Evolutionary conservation across 371 early-diverging fungal species (phyloP).

Genomic region (Syncephalastrum contaminatum): DNA sequence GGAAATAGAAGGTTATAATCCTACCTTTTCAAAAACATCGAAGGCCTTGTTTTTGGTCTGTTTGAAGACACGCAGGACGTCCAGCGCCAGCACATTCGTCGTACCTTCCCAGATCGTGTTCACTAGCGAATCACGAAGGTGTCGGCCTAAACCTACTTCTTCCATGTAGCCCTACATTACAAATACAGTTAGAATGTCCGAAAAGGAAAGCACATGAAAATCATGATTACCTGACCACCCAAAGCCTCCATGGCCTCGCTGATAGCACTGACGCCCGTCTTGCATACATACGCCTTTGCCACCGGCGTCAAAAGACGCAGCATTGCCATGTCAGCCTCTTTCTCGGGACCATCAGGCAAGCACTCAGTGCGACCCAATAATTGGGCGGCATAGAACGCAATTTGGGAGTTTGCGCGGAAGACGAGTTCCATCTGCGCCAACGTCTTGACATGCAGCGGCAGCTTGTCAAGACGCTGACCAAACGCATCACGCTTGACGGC

Average conservation of each 20-base stretch:
- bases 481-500: constrained; percentile 53
- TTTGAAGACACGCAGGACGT: constrained; percentile 60
- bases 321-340: constrained; percentile 34
- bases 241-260: constrained; percentile 65
- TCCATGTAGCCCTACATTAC: constrained; percentile 63
- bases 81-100: constrained; percentile 64
- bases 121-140: constrained; percentile 64
- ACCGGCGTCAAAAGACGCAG: constrained; percentile 69
- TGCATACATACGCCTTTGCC: constrained; percentile 58
- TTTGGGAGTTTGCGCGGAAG: constrained; percentile 52
- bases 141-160: constrained; percentile 59
- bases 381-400: constrained; percentile 52
- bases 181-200: neutral
- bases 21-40: constrained; percentile 36
- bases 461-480: constrained; percentile 34
- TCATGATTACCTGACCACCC: constrained; percentile 53
- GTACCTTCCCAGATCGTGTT: constrained; percentile 76
- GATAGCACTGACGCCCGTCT: constrained; percentile 45
- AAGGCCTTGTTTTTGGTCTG: constrained; percentile 47
- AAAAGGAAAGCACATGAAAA: too few relatives aligned
- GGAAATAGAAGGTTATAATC: neutral
- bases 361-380: constrained; percentile 59
- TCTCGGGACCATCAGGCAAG: constrained; percentile 2
- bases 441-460: constrained; percentile 63
- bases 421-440: constrained; percentile 54